A percentile compares a stretch with the other conserved stretches of the same genome.
Evolutionary conservation across 495 filamentous ascomycete genomes (phyloP).

Genomic region (Immersiella caudata): DNA sequence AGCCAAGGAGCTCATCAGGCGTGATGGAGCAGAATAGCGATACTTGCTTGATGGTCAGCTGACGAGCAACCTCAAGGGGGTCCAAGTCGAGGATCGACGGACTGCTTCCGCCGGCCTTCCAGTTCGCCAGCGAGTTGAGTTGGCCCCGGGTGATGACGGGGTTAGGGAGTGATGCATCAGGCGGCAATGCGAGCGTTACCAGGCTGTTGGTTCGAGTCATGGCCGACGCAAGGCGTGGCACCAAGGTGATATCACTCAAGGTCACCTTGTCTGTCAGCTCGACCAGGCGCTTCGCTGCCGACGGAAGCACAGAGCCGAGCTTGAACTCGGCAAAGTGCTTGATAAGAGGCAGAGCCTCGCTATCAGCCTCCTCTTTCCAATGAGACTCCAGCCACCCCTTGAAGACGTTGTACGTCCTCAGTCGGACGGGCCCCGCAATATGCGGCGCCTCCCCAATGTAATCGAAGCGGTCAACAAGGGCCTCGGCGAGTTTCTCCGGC

Average conservation of each 20-base stretch:
- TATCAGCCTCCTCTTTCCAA: slow-evolving; percentile 83
- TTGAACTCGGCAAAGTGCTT: slow-evolving; percentile 74
- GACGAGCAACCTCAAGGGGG: slow-evolving; percentile 85
- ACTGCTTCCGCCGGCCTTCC: slow-evolving; percentile 67
- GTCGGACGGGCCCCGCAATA: slow-evolving; percentile 75
- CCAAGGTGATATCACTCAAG: slow-evolving; percentile 69
- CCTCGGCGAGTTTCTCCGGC: slow-evolving; percentile 74
- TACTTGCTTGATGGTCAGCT: slow-evolving; percentile 93
- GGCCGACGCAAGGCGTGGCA: slow-evolving; percentile 84
- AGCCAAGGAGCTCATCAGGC: slow-evolving; percentile 90
- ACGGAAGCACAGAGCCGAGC: slow-evolving; percentile 67
- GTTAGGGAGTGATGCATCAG: slow-evolving; percentile 70
- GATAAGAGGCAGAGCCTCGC: slow-evolving; percentile 73
- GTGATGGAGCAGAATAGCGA: slow-evolving; percentile 89
- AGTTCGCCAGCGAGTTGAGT: slow-evolving; percentile 67
- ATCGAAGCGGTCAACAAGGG: slow-evolving; percentile 86
- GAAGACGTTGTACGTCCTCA: slow-evolving; percentile 94
- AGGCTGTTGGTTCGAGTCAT: slow-evolving; percentile 86
- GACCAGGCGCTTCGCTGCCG: slow-evolving; percentile 74
- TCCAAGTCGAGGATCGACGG: slow-evolving; percentile 92
- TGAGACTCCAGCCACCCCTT: slow-evolving; percentile 97
- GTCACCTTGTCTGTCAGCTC: slow-evolving; percentile 85
- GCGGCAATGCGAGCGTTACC: slow-evolving; percentile 65
- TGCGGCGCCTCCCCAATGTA: slow-evolving; percentile 78
- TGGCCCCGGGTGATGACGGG: slow-evolving; percentile 77